Base-by-base conservation (phyloP, 108 stramenopile species). In the Nannochloropsis oceanica region DNA sequence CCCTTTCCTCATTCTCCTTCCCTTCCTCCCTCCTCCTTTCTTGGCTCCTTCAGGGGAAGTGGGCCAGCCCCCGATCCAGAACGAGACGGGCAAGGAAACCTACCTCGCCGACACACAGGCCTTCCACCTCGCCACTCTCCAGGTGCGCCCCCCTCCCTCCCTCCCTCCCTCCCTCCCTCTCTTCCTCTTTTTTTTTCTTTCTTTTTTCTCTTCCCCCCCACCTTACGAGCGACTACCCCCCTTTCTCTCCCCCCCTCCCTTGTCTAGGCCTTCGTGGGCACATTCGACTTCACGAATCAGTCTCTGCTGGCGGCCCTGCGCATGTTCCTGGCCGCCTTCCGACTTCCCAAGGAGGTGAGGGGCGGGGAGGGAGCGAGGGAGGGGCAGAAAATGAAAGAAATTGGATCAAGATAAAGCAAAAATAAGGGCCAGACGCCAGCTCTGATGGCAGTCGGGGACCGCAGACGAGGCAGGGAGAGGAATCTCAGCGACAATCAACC, bases 241-340 rank as follows among this genome's bases (percentile, higher is more conserved):
- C 73, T 7, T 2, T n/a, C 73, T 2, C 22, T 20, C 73, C 73
- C 73, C 2, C 73, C 22, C 73, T n/a, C 73, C 73, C 73, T n/a
- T 7, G 3, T 7, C 73, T 7, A 73, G 46, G 84, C 84, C 25
- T 90, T 86, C 43, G 90, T 90, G 50, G 79, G 85, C 42, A 84
- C 84, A n/a, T 98, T 98, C 90, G 88, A 93, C 27, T 96, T 98
- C 86, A 92, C 94, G 82, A 83, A 91, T 20, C 94, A 96, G 84
- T 90, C 91, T 79, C 81, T 96, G 84, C 87, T 98, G 80, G 94
- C 93, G 42, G 91, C 95, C 9, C 86, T 98, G 44, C 92, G 97
- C 13, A 96, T 96, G 94, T 98, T 96, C 88, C 83, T 98, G 24
- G 92, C 94, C 11, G 91, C 94, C n/a, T 98, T 98, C 87, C 93